Base-by-base conservation (phyloP, 257 asterid species). In the Ballota nigra region DNA sequence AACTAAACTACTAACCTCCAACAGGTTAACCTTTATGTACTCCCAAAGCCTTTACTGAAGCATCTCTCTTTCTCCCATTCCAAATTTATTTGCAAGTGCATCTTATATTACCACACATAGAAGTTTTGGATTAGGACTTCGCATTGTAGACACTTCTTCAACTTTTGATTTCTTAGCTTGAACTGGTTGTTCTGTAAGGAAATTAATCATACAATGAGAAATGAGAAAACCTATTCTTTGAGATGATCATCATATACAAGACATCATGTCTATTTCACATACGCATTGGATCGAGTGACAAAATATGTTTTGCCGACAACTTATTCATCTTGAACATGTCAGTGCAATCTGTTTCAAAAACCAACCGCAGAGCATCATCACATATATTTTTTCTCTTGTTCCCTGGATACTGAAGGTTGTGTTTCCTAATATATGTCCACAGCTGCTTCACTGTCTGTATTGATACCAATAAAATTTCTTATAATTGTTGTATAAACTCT, bases 291-390 rank as follows among this genome's bases (percentile, higher is more conserved):
- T 88, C 96, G 31, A 85, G 92, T 4, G 94, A 75, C 9, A 80
- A 76, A 38, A 92, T 92, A 76, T 89, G 98, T 64, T 92, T 87
- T 8, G 98, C 88, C 53, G 88, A 89, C 84, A 92, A 77, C 83
- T 92, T 88, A 78, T 89, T 92, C 96, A 89, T 89, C 96, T 89
- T 92, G 89, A 89, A 89, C 96, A 89, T 89, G 80, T 89, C 94
- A 5, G 96, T 89, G 77, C 88, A 82, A 67, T 89, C 94, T 11
- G 88, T 84, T 77, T 89, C 94, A 62, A 89, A 85, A 55, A 89
- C 88, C 80, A 79, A 36, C n/a, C 91, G 88, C 52, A 89, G 82
- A 65, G 87, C 90, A 73, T 89, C 92, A 49, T 89, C 76, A 57
- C 96, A 89, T 68, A 89, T 84, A 45, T 87, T 89, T 88, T 81